A percentile compares a stretch with the other conserved stretches of the same genome.
phyloP scores from a whole-genome alignment of 169 alveolate species.

The Theileria parva region DNA sequence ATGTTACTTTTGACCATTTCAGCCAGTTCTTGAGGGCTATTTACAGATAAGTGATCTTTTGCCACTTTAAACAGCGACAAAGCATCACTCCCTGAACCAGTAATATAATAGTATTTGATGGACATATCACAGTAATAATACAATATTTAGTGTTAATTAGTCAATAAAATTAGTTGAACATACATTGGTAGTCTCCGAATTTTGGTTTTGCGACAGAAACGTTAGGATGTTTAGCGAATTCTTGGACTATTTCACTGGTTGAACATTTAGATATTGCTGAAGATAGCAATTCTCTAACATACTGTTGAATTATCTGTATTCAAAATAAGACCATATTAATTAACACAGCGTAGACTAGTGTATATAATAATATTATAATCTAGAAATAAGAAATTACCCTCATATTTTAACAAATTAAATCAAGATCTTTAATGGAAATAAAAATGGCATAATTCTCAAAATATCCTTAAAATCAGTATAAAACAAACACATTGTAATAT shows the following conservation, averaged over 20 bases:
- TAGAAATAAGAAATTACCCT: background rate
- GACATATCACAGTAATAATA: background rate
- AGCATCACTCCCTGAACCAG: constrained; percentile 73
- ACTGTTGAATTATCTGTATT: constrained; percentile 63
- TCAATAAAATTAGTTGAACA: background rate
- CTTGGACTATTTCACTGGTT: constrained; percentile 50
- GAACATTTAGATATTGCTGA: constrained; percentile 63
- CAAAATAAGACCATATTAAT: too few species aligned
- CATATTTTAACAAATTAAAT: background rate
- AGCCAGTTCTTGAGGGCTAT: constrained; percentile 77
- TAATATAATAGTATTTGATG: background rate
- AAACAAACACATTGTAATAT: background rate
- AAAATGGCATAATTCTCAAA: background rate
- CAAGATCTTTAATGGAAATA: background rate
- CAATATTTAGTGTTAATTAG: background rate
- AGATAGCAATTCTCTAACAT: constrained; percentile 65
- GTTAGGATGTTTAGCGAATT: constrained; percentile 57
- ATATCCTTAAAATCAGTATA: background rate
- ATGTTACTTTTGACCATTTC: constrained; percentile 72
- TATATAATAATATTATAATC: background rate
- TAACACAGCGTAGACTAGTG: background rate
- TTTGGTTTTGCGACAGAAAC: constrained; percentile 76
- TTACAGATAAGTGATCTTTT: constrained; percentile 63
- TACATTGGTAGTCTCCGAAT: constrained; percentile 82
- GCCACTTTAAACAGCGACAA: constrained; percentile 71